phyloP scores from a whole-genome alignment of 331 rosid genomes.

The Malus hybrid region DNA sequence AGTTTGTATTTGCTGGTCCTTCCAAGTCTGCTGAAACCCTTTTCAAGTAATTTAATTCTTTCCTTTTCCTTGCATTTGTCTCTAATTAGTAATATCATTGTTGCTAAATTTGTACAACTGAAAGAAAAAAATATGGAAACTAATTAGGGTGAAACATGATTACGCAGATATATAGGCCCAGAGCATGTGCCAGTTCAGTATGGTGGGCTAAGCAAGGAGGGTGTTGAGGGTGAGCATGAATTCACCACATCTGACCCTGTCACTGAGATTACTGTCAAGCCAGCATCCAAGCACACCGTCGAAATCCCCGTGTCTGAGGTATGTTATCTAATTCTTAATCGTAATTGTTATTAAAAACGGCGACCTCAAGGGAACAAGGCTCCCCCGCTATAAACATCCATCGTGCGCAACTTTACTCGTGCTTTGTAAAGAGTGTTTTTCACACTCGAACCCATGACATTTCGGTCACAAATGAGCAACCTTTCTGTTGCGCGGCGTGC shows the following conservation, averaged over 20 bases:
- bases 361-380: too few relatives aligned
- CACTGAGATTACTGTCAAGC: conserved; percentile 58
- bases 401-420: fast-evolving
- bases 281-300: conserved; percentile 52
- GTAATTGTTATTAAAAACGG: neutral
- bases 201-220: conserved; percentile 77
- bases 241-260: conserved; percentile 58
- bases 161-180: conserved; percentile 54
- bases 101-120: neutral
- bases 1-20: conserved; percentile 80
- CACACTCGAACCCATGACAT: too few relatives aligned
- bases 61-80: neutral
- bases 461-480: too few relatives aligned
- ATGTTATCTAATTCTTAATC: neutral
- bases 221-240: conserved; percentile 66
- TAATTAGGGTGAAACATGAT: neutral
- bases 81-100: neutral
- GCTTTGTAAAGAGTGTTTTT: too few relatives aligned
- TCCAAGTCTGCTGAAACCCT: conserved; percentile 76
- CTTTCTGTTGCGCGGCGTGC: too few relatives aligned
- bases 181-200: conserved; percentile 78
- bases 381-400: too few relatives aligned
- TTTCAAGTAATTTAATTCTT: conserved; percentile 36
- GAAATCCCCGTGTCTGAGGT: conserved; percentile 77
- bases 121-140: too few relatives aligned